Evolutionary conservation across 192 early-diverging fungal genomes (phyloP).

Genomic region (Allomyces arbusculus): DNA sequence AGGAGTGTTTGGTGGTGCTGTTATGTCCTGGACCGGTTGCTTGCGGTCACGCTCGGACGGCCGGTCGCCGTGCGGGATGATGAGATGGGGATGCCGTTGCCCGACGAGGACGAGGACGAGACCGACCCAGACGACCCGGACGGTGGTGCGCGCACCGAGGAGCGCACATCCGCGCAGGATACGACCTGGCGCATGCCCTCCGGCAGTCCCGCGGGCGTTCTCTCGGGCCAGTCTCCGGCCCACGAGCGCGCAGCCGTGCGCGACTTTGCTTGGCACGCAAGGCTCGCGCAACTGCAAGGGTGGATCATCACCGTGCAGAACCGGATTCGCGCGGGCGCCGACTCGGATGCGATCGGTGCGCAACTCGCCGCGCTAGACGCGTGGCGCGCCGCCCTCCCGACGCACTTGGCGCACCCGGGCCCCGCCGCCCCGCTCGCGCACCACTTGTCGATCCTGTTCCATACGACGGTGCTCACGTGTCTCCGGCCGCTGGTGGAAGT

Average conservation of each 20-base stretch:
- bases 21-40: background rate
- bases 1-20: background rate
- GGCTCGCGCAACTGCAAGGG: background rate
- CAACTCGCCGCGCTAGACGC: background rate
- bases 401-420: background rate
- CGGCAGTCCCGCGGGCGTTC: too few species aligned
- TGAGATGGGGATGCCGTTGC: background rate
- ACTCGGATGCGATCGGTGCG: background rate
- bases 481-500: too few species aligned
- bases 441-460: background rate
- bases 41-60: background rate
- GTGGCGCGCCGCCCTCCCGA: background rate
- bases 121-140: background rate
- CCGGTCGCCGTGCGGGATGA: background rate
- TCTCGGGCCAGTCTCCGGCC: too few species aligned
- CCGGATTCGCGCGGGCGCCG: too few species aligned
- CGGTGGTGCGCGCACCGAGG: too few species aligned
- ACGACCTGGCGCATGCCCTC: too few species aligned
- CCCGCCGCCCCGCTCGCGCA: background rate
- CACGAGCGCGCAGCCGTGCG: background rate
- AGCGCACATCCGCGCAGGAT: too few species aligned
- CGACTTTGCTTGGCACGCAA: background rate
- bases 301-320: background rate
- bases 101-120: background rate
- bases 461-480: background rate